Base-by-base conservation (phyloP, 1,139 yeast genomes). In the Sugiyamaella castrensis region DNA sequence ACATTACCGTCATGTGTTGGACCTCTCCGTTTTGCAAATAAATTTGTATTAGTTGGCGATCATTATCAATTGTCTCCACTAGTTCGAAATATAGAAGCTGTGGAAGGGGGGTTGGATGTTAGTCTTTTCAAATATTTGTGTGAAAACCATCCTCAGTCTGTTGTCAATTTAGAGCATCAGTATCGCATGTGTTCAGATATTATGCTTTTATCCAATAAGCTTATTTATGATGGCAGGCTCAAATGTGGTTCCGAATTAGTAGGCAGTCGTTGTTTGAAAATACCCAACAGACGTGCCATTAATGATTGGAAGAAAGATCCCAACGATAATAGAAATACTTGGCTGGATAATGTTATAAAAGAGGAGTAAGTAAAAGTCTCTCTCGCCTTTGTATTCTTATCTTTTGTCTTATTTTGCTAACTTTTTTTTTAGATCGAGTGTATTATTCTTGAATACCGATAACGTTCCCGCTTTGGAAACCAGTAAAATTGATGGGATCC, bases 121-220 rank as follows among this genome's bases (percentile, higher is more conserved):
- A 88, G 97, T 1, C 69, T 94, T 47, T 92, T 92, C 69, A 82
- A 80, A 61, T 70, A 76, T 1, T 72, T 92, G 44, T 82, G 91
- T 54, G 88, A 85, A 19, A 70, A 69, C 0, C 83, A 83, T 57
- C 96, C 97, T 0, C 71, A 76, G 19, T 76, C 87, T 43, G 84
- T 89, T 10, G 81, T 79, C 6, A 89, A 84, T 56, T 71, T 92
- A 45, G 81, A 88, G 0, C 77, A 81, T 55, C 99, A 92, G 65
- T 92, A 94, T 65, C 73, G 99, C 53, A 92, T 92, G 99, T 85
- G 95, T 66, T 72, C 76, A 33, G 98, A 91, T 53, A 85, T 92
- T 40, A 88, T 91, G 95, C 70, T 79, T 37, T 69, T 92, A 29
- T 84, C 96, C 0, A 92, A 92, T 64, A 78, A 76, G 27, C 75